Percentiles rank a stretch among this genome's conserved stretches.
phyloP scores from a whole-genome alignment of 2,329 filamentous ascomycete species.

The Aspergillus sp. region DNA sequence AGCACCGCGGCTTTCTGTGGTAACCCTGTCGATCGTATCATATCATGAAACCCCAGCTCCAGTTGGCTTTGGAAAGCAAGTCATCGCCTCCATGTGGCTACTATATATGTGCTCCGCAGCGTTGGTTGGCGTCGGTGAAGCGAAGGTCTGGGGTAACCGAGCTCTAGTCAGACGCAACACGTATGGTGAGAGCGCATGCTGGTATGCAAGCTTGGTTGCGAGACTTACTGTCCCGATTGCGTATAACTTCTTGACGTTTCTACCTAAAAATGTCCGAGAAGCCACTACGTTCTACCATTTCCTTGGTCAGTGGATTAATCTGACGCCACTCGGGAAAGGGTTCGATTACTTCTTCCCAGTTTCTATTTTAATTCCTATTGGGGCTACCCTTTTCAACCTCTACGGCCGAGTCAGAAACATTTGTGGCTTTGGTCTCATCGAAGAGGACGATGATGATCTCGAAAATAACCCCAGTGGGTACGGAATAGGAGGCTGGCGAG shows the following conservation, averaged over 20 bases:
- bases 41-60: slow-evolving; percentile 69
- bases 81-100: slow-evolving; percentile 83
- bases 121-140: slow-evolving; percentile 81
- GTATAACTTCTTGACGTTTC: slow-evolving; percentile 95
- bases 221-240: slow-evolving; percentile 88
- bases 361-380: slow-evolving; percentile 80
- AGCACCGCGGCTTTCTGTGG: slow-evolving; percentile 71
- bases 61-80: slow-evolving; percentile 82
- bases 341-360: slow-evolving; percentile 89
- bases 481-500: slow-evolving; percentile 82
- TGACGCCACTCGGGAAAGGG: slow-evolving; percentile 77
- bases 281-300: slow-evolving; percentile 86
- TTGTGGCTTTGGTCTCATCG: slow-evolving; percentile 75
- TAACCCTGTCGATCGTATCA: slow-evolving; percentile 63
- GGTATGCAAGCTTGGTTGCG: slow-evolving; percentile 92
- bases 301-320: slow-evolving; percentile 76
- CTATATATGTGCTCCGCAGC: slow-evolving; percentile 94
- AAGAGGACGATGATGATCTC: slow-evolving; percentile 70
- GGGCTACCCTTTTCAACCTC: slow-evolving; percentile 82
- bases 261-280: slow-evolving; percentile 69
- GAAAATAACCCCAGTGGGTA: slow-evolving; percentile 62
- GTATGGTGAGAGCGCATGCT: slow-evolving; percentile 88
- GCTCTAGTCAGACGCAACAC: slow-evolving; percentile 89
- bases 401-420: slow-evolving; percentile 78
- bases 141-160: slow-evolving; percentile 96